These are phyloP conservation scores for Plectranthus barbatus DNA, from an alignment of 257 asterid species.

Conservation along the genomic window DNA sequence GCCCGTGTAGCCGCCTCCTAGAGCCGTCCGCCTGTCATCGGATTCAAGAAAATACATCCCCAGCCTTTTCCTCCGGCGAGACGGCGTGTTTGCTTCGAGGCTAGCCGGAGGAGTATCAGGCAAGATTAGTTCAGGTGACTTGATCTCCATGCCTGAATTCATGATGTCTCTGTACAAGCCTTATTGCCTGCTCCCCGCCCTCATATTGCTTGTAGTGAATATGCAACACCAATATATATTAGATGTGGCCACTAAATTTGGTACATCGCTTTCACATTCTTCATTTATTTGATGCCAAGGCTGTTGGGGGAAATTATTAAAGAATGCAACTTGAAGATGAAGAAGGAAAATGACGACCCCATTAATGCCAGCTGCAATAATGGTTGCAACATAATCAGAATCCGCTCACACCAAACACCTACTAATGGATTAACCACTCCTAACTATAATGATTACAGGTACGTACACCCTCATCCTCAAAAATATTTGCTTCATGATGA, in stretches of 20 bases:
- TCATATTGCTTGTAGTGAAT: not conserved
- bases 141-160: conserved; percentile 58
- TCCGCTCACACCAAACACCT: conserved; percentile 10
- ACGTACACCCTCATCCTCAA: not conserved
- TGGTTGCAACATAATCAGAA: conserved; percentile 21
- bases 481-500: not conserved
- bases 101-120: conserved; percentile 14
- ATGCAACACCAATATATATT: conserved; percentile 7
- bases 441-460: conserved; percentile 1
- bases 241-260: conserved; percentile 25
- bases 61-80: conserved; percentile 47
- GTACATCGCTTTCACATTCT: conserved; percentile 14
- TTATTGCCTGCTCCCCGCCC: not conserved
- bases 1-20: conserved; percentile 72
- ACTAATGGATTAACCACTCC: not conserved
- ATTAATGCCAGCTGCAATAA: conserved; percentile 28
- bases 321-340: not conserved
- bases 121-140: conserved; percentile 42
- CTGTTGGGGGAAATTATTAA: conserved; percentile 21
- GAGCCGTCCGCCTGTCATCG: conserved; percentile 75
- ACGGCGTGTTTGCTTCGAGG: conserved; percentile 3
- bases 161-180: no score
- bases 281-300: conserved; percentile 6
- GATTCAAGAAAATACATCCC: conserved; percentile 74
- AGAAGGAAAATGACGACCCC: conserved; percentile 6